Percentiles rank a stretch among this genome's conserved stretches.
Conservation (phyloP, 75 land plant genomes). For the Sequoiadendron giganteum region DNA sequence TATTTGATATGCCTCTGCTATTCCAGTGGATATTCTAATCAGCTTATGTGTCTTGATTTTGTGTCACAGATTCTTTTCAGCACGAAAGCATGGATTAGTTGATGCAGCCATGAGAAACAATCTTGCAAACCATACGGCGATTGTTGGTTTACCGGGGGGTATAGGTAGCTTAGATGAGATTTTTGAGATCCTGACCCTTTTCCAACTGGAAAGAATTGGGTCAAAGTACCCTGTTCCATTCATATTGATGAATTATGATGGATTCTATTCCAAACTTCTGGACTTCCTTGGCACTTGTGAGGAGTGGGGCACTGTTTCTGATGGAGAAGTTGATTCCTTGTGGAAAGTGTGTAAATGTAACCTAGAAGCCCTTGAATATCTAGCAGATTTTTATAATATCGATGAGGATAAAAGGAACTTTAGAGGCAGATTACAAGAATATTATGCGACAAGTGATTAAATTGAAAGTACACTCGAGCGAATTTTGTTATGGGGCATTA, state of each 20-base stretch:
- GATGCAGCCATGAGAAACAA: constrained; percentile 75
- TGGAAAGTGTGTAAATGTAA: constrained; percentile 77
- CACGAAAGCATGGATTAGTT: constrained; percentile 88
- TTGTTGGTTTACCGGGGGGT: constrained; percentile 87
- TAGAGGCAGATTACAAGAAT: background rate
- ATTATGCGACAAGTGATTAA: background rate
- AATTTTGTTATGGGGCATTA: background rate
- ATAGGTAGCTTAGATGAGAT: constrained; percentile 89
- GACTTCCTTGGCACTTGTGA: constrained; percentile 68
- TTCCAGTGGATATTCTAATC: background rate
- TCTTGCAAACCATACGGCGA: constrained; percentile 59
- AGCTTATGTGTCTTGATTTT: background rate
- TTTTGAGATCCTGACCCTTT: constrained; percentile 80
- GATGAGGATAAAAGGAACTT: constrained; percentile 19
- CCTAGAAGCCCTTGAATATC: constrained; percentile 71
- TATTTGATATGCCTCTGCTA: background rate
- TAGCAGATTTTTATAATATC: constrained; percentile 66
- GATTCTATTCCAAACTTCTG: constrained; percentile 71
- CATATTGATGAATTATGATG: constrained; percentile 80
- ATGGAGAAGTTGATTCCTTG: constrained; percentile 64
- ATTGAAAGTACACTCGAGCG: background rate
- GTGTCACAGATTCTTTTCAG: constrained; percentile 80
- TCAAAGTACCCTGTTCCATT: constrained; percentile 82
- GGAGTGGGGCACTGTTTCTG: constrained; percentile 61
- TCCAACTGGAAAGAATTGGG: constrained; percentile 79